Conservation (phyloP, 2,329 filamentous ascomycete genomes). For the Lojkania enalia region DNA sequence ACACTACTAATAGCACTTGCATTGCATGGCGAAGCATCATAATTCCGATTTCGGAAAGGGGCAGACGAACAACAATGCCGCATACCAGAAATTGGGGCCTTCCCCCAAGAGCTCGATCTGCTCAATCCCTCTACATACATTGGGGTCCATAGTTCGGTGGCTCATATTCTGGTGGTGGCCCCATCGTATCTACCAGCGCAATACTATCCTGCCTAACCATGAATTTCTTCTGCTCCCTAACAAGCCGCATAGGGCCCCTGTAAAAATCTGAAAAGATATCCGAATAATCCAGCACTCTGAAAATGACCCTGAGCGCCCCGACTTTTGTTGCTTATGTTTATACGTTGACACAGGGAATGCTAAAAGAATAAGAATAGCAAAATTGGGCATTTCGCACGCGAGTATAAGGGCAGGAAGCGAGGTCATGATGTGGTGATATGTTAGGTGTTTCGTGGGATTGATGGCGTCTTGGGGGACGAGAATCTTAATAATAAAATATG, state of each 20-base stretch:
- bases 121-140: too few species aligned
- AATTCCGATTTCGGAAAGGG: too few species aligned
- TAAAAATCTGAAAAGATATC: conserved; percentile 33
- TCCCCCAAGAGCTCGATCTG: background rate
- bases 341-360: conserved; percentile 28
- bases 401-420: conserved; percentile 34
- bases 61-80: too few species aligned
- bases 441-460: conserved; percentile 31
- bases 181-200: conserved; percentile 1
- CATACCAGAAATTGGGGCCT: too few species aligned
- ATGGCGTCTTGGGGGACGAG: conserved; percentile 28
- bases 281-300: conserved; percentile 33
- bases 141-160: too few species aligned
- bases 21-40: too few species aligned
- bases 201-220: conserved; percentile 27
- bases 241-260: conserved; percentile 35
- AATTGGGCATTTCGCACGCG: conserved; percentile 38
- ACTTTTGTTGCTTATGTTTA: conserved; percentile 10
- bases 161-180: too few species aligned
- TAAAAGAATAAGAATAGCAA: conserved; percentile 30
- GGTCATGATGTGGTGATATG: conserved; percentile 32
- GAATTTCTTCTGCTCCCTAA: conserved; percentile 31
- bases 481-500: conserved; percentile 34
- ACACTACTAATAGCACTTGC: too few species aligned
- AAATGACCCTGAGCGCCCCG: conserved; percentile 22